Base-by-base conservation (phyloP, 176 grass and related monocot species). In the Microstegium vimineum region DNA sequence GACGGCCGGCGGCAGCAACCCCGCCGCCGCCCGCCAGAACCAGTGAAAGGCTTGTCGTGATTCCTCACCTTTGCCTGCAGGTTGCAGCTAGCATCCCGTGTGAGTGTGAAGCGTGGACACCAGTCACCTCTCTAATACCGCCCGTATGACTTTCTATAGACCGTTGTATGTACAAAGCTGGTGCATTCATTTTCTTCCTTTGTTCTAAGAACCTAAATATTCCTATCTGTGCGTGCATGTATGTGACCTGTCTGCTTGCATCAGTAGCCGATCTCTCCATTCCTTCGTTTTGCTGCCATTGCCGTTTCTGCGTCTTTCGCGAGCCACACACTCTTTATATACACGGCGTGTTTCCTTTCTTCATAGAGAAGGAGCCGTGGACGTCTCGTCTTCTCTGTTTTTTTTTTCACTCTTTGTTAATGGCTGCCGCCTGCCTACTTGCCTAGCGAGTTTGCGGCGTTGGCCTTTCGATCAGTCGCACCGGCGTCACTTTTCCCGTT, bases 31-130 rank as follows among this genome's bases (percentile, higher is more conserved):
- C 57, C 7, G 12, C 9, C 62, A 17, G 28, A 76, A 33, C 36
- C 35, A 67, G 8, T 88, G 49, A 83, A 75, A 83, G 81, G 66
- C 80, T 78, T 74, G 57, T 34, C 43, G n/a, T n/a, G n/a, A 5
- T 34, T 71, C 62, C 45, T 64, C 80, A 13, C 46, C 41, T 45
- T 73, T n/a, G 41, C 42, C 38, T 32, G 37, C n/a, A n/a, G n/a
- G n/a, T n/a, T n/a, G n/a, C 33, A 34, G 17, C n/a, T 64, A 20
- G 18, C 52, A 64, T 77, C 18, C 63, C 12, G 45, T 30, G 12
- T n/a, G n/a, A n/a, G n/a, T n/a, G n/a, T 46, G 65, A 35, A 34
- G 22, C 18, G 37, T 76, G 31, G 49, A 75, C 15, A 66, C 15
- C n/a, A n/a, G n/a, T n/a, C n/a, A n/a, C n/a, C n/a, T n/a, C n/a